Conservation (phyloP, 2,329 filamentous ascomycete genomes). For the Penicillium sp. region DNA sequence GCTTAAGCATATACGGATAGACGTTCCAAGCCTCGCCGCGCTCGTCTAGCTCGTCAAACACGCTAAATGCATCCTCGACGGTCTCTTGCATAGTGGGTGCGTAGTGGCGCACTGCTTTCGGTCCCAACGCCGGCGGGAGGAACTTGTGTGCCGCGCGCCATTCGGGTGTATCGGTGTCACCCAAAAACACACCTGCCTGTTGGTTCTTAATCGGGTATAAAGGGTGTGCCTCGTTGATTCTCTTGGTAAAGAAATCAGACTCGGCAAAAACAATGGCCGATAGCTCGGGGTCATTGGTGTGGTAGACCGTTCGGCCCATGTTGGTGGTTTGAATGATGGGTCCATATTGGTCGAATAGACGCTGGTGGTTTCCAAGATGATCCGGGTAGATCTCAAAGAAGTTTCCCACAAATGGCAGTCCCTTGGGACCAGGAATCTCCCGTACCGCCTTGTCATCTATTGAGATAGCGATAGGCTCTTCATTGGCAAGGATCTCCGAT, state of each 20-base stretch:
- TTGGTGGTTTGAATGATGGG: constrained; percentile 53
- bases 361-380: constrained; percentile 57
- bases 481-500: constrained; percentile 10
- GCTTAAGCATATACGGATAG: constrained; percentile 52
- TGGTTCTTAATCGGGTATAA: constrained; percentile 29
- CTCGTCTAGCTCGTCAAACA: constrained; percentile 51
- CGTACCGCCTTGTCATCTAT: constrained; percentile 32
- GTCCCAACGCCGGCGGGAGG: constrained; percentile 19
- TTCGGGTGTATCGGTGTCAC: constrained; percentile 32
- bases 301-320: constrained; percentile 52
- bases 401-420: constrained; percentile 48
- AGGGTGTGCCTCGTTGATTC: constrained; percentile 41
- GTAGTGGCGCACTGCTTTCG: constrained; percentile 40
- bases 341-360: constrained; percentile 55
- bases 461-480: constrained; percentile 22
- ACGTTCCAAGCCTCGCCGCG: constrained; percentile 47
- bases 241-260: constrained; percentile 55
- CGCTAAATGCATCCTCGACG: constrained; percentile 51
- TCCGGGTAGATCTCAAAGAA: constrained; percentile 58
- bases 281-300: constrained; percentile 52
- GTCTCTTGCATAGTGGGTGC: constrained; percentile 58
- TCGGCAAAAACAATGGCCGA: constrained; percentile 51
- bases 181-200: constrained; percentile 32
- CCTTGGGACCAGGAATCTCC: constrained; percentile 20
- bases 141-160: constrained; percentile 58